A percentile compares a stretch with the other conserved stretches of the same genome.
These are phyloP conservation scores for Candida methanosorbosa DNA, from an alignment of 805 yeast species.

Conservation along the genomic window DNA sequence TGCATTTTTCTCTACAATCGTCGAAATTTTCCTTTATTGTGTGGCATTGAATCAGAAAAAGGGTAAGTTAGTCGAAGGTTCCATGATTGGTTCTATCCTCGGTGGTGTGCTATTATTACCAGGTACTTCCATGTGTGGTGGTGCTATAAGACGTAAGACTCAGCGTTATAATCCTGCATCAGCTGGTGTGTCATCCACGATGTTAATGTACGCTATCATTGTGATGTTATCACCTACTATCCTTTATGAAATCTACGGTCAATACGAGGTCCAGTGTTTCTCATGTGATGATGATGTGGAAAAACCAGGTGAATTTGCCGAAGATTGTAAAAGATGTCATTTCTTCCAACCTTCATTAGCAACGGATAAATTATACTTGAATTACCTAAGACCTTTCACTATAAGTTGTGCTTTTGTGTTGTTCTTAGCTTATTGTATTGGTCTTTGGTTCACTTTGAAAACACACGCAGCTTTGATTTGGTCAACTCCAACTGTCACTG, in stretches of 20 bases:
- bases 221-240: slow-evolving; percentile 91
- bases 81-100: slow-evolving; percentile 85
- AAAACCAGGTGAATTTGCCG: slow-evolving; percentile 8
- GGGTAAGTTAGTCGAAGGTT: slow-evolving; percentile 89
- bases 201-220: slow-evolving; percentile 83
- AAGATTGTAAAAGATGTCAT: slow-evolving; percentile 61
- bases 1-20: slow-evolving; percentile 94
- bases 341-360: slow-evolving; percentile 70
- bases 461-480: slow-evolving; percentile 97
- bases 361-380: slow-evolving; percentile 55
- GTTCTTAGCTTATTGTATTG: slow-evolving; percentile 78
- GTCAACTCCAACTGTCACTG: slow-evolving; percentile 55
- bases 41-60: slow-evolving; percentile 83
- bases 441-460: slow-evolving; percentile 85
- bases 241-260: slow-evolving; percentile 83
- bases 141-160: slow-evolving; percentile 86
- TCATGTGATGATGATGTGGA: slow-evolving; percentile 31
- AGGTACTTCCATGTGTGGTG: slow-evolving; percentile 96
- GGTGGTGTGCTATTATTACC: slow-evolving; percentile 91
- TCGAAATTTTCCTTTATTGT: slow-evolving; percentile 85
- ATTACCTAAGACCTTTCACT: slow-evolving; percentile 76
- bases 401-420: slow-evolving; percentile 71
- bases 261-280: slow-evolving; percentile 67
- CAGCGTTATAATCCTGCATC: slow-evolving; percentile 93
- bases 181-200: slow-evolving; percentile 95